Evolutionary conservation across 306 rosid species (phyloP), one percentile per base, ranked within the genome.

Genomic region (Casuarina glauca): DNA sequence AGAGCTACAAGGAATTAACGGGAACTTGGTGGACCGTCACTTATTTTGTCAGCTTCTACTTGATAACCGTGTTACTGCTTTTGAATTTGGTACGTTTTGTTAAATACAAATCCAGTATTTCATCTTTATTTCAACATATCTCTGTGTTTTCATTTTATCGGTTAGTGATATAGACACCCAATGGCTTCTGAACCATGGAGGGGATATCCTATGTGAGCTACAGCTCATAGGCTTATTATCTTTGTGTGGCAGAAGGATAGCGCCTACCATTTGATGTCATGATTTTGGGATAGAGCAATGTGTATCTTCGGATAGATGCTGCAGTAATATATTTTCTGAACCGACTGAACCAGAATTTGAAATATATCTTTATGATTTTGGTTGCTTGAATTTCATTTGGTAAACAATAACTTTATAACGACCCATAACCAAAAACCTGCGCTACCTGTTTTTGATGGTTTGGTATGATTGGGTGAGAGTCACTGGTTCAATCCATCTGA

Each of bases 11-110:
- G 91, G 97, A 82, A 58, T 79, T 95, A 76, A 92, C 97, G 2
- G 98, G 94, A 76, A 95, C 91, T 76, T 76, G 81, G 48, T 95
- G 97, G 99, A 83, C 83, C 77, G 50, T 87, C 45, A 44, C 42
- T 55, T 95, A 95, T 84, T 95, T 95, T 80, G 67, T 93, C 82
- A 91, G 97, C 86, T 95, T 93, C 90, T 95, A 95, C 90, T 82
- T 95, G 69, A 75, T 95, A 73, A 87, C 94, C 10, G 85, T 93
- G 74, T 80, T 95, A 82, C 96, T 95, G 81, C 98, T 95, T 63
- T 76, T 95, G 86, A 95, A 95, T 77, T 86, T 95, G 97, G 99
- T 93, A 80, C 75, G 89, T 74, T 75, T 46, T 79, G 36, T 67
- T 73, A 41, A 72, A 42, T 76, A 64, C 46, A 68, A 42, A 72